Evolutionary conservation across 495 filamentous ascomycete genomes (phyloP), one percentile per base, ranked within the genome.

Genomic region (Hypoxylon fuscum): DNA sequence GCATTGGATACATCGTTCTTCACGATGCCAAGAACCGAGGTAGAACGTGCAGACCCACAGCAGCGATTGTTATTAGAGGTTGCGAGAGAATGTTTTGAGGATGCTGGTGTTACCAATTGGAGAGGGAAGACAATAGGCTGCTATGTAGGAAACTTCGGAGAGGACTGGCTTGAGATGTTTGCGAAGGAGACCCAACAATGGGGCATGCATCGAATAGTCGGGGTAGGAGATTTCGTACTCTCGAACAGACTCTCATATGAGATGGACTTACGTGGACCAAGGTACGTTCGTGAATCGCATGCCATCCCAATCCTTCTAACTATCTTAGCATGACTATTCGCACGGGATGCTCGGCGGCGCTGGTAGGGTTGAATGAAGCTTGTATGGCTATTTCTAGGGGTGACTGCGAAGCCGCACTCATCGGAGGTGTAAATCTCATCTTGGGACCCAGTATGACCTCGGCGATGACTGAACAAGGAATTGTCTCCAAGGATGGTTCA

Each of bases 271-370:
- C 56, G 46, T 40, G 73, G 73, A 12, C 73, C 74, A 1, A 72
- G 66, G 66, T 69, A 55, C 14, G 45, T 48, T n/a, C 5, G 10
- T 10, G 2, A 5, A 0, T 12, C n/a, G 11, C 8, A 2, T 25
- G n/a, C 15, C 3, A 21, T 42, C 7, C 12, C 1, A 10, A 37
- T 3, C 3, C 35, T 59, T 35, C 68, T 61, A 63, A 57, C 44
- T 54, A 11, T 21, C 9, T 23, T 52, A 76, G 74, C 40, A 70
- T 79, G 48, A 74, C 71, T 14, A 60, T 82, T 10, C 75, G 74
- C 38, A 83, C 81, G 1, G 82, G 77, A 1, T 85, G 84, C 44
- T 85, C 83, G 0, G 74, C 81, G 0, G 81, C 81, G 47, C 67
- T 86, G 27, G 68, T 78, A 0, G 78, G 78, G 1, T 61, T 87